These are phyloP conservation scores for Irpex sp. DNA, from an alignment of 1,284 basidiomycete genomes.

Conservation along the genomic window DNA sequence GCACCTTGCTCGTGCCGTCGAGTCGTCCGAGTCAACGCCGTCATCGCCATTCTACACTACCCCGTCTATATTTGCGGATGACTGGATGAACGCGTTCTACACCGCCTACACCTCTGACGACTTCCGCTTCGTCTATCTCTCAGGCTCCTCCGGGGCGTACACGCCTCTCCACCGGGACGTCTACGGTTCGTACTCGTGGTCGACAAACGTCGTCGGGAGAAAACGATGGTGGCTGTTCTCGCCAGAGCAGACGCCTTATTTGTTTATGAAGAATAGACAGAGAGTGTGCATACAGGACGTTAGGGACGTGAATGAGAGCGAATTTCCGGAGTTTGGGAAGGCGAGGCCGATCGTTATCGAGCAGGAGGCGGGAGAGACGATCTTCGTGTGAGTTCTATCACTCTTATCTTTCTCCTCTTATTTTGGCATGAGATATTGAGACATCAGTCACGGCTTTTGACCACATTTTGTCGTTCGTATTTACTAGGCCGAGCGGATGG, in stretches of 20 bases:
- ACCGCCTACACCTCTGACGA: constrained; percentile 24
- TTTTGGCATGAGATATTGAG: neutral
- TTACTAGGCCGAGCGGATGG: constrained; percentile 26
- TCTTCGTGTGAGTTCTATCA: constrained; percentile 22
- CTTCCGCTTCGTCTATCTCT: constrained; percentile 28
- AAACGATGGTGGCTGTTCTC: constrained; percentile 31
- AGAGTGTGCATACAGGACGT: constrained; percentile 23
- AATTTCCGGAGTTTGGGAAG: constrained; percentile 17
- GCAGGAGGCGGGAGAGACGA: constrained; percentile 25
- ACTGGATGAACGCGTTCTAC: constrained; percentile 31
- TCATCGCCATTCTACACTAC: constrained; percentile 20
- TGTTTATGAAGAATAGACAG: constrained; percentile 19
- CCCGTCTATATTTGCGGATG: constrained; percentile 26
- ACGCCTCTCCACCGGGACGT: constrained; percentile 29
- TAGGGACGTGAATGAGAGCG: constrained; percentile 16
- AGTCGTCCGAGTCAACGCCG: neutral
- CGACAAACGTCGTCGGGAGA: constrained; percentile 25
- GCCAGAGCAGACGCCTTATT: constrained; percentile 21
- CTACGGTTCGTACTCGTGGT: constrained; percentile 30
- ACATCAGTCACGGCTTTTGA: too few relatives aligned
- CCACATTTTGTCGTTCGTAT: neutral
- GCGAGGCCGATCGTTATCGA: constrained; percentile 22
- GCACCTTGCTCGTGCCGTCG: constrained; percentile 22
- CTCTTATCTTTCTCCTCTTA: neutral
- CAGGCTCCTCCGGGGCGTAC: constrained; percentile 23